Conservation (phyloP, 2,329 filamentous ascomycete species). For the Neonectria coccinea region DNA sequence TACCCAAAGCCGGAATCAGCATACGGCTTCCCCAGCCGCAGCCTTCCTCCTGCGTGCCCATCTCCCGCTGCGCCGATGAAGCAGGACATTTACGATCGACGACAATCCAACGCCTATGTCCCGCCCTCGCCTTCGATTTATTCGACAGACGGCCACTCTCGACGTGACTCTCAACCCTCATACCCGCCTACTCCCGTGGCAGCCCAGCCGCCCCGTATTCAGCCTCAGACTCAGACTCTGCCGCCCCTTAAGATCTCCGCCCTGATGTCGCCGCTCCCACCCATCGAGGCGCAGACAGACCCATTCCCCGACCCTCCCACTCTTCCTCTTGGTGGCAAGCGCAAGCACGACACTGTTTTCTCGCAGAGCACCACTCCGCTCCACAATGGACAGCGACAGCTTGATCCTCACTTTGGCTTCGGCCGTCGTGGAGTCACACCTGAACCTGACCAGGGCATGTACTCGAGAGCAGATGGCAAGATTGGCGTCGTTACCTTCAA, state of each 20-base stretch:
- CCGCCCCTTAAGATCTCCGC: conserved; percentile 54
- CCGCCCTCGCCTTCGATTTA: conserved; percentile 55
- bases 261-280: conserved; percentile 50
- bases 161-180: conserved; percentile 48
- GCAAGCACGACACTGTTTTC: conserved; percentile 54
- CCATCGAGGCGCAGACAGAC: conserved; percentile 52
- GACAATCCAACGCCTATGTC: conserved; percentile 50
- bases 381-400: conserved; percentile 54
- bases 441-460: conserved; percentile 49
- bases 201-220: conserved; percentile 43
- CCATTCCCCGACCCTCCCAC: conserved; percentile 43
- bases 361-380: conserved; percentile 48
- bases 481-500: conserved; percentile 48
- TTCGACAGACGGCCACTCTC: conserved; percentile 46
- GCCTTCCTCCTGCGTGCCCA: conserved; percentile 46
- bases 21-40: conserved; percentile 48
- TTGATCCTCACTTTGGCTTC: conserved; percentile 48
- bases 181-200: conserved; percentile 45
- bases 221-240: conserved; percentile 39
- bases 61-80: conserved; percentile 48
- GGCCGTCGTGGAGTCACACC: conserved; percentile 41
- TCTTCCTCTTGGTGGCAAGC: conserved; percentile 50
- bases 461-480: conserved; percentile 52
- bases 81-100: conserved; percentile 53
- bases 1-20: conserved; percentile 56